A percentile compares a stretch with the other conserved stretches of the same genome.
phyloP scores from a whole-genome alignment of 2,329 filamentous ascomycete species.

The Akanthomyces muscarius region DNA sequence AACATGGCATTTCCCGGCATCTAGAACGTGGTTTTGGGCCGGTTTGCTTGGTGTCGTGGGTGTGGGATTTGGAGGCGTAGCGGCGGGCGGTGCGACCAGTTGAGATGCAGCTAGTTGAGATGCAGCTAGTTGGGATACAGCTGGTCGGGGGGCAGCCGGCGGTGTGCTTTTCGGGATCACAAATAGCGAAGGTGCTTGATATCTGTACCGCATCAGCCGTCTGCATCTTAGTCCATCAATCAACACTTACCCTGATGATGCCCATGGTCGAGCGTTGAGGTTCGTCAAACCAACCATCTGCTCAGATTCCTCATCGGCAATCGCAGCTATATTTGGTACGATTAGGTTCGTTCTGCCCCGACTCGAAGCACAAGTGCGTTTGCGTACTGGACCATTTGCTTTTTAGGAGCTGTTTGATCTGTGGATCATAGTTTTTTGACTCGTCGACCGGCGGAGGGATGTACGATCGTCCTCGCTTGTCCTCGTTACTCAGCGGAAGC shows the following conservation, averaged over 20 bases:
- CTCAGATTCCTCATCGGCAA: constrained; percentile 9
- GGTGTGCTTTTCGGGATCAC: background rate
- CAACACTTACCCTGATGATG: background rate
- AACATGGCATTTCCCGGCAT: background rate
- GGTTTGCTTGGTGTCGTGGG: background rate
- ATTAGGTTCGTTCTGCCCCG: background rate
- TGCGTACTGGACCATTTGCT: constrained; percentile 8
- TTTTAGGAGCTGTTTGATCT: background rate
- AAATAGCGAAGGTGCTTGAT: background rate
- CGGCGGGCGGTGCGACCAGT: background rate
- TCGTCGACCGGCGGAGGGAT: background rate
- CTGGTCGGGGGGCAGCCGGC: background rate
- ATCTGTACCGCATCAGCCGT: background rate
- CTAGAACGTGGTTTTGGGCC: background rate
- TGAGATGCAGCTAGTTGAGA: background rate
- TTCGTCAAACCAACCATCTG: constrained; percentile 9
- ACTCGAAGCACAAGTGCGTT: no score
- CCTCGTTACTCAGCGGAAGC: constrained; percentile 7
- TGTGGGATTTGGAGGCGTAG: background rate
- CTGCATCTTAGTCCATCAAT: background rate
- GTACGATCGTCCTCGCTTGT: background rate
- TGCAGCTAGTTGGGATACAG: background rate
- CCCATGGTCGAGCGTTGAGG: constrained; percentile 9
- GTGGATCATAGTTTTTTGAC: background rate
- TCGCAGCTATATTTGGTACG: background rate